Evolutionary conservation across 345 rosid genomes (phyloP), one percentile per base, ranked within the genome.

Genomic region (Syzygium aqueum): DNA sequence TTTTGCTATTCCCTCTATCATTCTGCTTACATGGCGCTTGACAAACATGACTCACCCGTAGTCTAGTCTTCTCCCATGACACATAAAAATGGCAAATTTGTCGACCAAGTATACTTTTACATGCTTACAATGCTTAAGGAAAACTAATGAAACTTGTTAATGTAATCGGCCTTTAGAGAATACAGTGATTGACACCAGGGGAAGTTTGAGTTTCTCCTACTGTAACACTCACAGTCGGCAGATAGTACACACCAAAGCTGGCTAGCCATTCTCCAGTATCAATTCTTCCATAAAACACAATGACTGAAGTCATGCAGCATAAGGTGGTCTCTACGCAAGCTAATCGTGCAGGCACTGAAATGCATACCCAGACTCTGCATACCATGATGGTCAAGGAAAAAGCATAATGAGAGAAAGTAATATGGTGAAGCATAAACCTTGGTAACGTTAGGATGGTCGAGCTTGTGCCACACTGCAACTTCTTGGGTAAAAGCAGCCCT

Each of bases 401-500:
- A 57, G 90, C 84, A 33, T 73, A 9, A 17, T 21, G 82, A 37
- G 27, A 73, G 49, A 73, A 73, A 73, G 19, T 14, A 37, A 37
- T 19, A 37, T 3, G 82, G 49, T 3, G 27, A 37, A 33, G 82
- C 82, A 73, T 33, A 37, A 37, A 97, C 99, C 99, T 96, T 96
- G 40, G 99, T 96, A 88, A 97, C 99, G 92, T 97, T 97, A 86
- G 99, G 99, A 91, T 97, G 99, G 87, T 97, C 94, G 83, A 97
- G 96, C 89, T 95, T 97, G 92, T 96, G 99, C 99, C 99, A 97
- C 80, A 97, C 99, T 67, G 96, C 95, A 91, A 97, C 99, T 92
- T 97, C 99, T 90, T 97, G 99, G 14, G 93, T 86, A 90, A 97
- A 97, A 85, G 95, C 96, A n/a, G 98, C 90, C 90, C 99, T 94